Conservation (phyloP, 202 grass and related monocot species). For the Eragrostis tef region DNA sequence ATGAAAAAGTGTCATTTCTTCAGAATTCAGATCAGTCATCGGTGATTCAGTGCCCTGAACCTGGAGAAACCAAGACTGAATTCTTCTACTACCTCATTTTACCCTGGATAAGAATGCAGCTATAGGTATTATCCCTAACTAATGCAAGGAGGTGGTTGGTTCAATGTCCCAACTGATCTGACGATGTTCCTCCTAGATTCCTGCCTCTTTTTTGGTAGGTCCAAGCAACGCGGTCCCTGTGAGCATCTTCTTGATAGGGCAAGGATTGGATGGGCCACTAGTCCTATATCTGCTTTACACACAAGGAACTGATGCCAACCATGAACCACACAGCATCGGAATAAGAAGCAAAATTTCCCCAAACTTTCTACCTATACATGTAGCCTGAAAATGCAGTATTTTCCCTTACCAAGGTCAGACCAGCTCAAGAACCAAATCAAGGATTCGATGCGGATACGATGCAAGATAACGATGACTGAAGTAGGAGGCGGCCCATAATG, state of each 20-base stretch:
- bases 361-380: not conserved
- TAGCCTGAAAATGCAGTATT: not conserved
- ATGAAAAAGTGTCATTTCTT: conserved; percentile 28
- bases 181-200: conserved; percentile 33
- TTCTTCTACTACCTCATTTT: not conserved
- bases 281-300: not conserved
- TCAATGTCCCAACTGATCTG: not conserved
- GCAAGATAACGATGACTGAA: not conserved
- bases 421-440: conserved; percentile 17
- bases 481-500: not conserved
- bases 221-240: conserved; percentile 24
- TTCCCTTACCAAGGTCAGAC: not conserved
- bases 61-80: conserved; percentile 33
- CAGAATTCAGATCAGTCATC: conserved; percentile 4
- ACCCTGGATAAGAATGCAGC: conserved; percentile 1
- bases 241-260: conserved; percentile 39
- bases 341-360: conserved; percentile 11
- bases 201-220: conserved; percentile 38
- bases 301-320: conserved; percentile 38
- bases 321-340: not conserved
- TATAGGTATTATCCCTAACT: not conserved
- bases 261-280: conserved; percentile 36
- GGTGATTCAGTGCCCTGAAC: not conserved
- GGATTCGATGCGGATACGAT: not conserved
- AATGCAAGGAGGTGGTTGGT: not conserved